These are phyloP conservation scores for Eucalyptus tenuipes DNA, from an alignment of 345 rosid species.

Conservation along the genomic window DNA sequence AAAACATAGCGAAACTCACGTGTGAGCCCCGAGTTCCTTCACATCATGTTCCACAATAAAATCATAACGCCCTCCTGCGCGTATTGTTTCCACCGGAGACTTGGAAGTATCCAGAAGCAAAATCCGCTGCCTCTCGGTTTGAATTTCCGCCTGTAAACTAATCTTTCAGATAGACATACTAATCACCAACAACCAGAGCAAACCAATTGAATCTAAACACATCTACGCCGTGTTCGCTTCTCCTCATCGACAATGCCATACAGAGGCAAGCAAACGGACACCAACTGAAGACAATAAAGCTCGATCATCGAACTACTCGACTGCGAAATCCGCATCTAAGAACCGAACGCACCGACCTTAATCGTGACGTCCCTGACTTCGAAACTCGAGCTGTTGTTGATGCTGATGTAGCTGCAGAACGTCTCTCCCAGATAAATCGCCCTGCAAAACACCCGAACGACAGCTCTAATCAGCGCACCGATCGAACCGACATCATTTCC, in stretches of 20 bases:
- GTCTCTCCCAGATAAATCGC: conserved; percentile 97
- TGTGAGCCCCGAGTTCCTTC: conserved; percentile 98
- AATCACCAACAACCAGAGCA: background rate
- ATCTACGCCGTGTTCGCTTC: background rate
- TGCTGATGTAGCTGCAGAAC: conserved; percentile 84
- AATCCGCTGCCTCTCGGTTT: conserved; percentile 88
- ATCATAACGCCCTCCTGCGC: conserved; percentile 87
- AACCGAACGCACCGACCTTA: conserved; percentile 23
- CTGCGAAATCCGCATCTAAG: background rate
- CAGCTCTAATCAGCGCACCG: background rate
- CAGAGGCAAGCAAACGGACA: background rate
- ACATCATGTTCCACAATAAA: conserved; percentile 96
- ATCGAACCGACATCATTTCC: background rate
- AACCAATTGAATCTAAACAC: background rate
- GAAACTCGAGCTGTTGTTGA: conserved; percentile 77
- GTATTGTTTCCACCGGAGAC: conserved; percentile 74
- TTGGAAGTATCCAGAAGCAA: conserved; percentile 81
- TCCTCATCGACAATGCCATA: background rate
- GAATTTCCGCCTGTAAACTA: conserved; percentile 82
- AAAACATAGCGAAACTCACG: conserved; percentile 18
- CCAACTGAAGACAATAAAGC: background rate
- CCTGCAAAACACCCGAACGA: conserved; percentile 6
- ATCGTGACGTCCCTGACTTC: conserved; percentile 79
- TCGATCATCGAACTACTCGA: background rate
- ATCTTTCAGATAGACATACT: background rate